These are phyloP conservation scores for Cnidoscolus chayamansa DNA, from an alignment of 441 rosid genomes.

Conservation along the genomic window DNA sequence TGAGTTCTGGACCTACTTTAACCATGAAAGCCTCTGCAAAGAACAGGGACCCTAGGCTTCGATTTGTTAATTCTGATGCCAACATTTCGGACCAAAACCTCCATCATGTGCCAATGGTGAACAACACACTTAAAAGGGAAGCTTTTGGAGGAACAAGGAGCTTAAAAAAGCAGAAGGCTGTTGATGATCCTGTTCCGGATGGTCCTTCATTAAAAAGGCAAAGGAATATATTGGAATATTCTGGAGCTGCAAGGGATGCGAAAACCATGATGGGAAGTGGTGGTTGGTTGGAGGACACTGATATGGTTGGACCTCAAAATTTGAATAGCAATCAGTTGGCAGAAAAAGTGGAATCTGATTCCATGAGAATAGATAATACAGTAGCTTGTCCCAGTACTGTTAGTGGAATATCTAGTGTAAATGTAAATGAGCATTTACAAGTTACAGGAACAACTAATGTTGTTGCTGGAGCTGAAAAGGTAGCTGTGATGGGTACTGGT, in stretches of 20 bases:
- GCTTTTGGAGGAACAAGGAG: conserved; percentile 37
- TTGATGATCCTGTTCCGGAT: conserved; percentile 46
- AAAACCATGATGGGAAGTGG: conserved; percentile 41
- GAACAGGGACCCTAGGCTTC: conserved; percentile 94
- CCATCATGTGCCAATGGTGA: conserved; percentile 21
- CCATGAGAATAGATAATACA: conserved; percentile 41
- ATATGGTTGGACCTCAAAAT: conserved; percentile 36
- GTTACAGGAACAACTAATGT: conserved; percentile 31
- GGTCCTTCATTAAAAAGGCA: conserved; percentile 61
- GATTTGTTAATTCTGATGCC: conserved; percentile 49
- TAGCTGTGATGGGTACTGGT: conserved; percentile 17
- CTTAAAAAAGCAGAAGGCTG: conserved; percentile 58
- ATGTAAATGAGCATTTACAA: conserved; percentile 36
- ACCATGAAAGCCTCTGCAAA: conserved; percentile 51
- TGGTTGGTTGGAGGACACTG: conserved; percentile 75
- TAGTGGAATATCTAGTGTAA: conserved; percentile 31
- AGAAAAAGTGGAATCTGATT: conserved; percentile 39
- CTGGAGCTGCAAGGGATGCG: conserved; percentile 36
- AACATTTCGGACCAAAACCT: conserved; percentile 41
- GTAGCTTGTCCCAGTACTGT: conserved; percentile 32
- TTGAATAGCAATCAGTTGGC: conserved; percentile 27
- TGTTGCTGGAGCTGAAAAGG: conserved; percentile 19
- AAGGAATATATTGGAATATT: conserved; percentile 45
- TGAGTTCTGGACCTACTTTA: conserved; percentile 36
- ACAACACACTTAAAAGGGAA: conserved; percentile 40